Evolutionary conservation across 331 rosid genomes (phyloP), one percentile per base, ranked within the genome.

Genomic region (Pyracantha coccinea): DNA sequence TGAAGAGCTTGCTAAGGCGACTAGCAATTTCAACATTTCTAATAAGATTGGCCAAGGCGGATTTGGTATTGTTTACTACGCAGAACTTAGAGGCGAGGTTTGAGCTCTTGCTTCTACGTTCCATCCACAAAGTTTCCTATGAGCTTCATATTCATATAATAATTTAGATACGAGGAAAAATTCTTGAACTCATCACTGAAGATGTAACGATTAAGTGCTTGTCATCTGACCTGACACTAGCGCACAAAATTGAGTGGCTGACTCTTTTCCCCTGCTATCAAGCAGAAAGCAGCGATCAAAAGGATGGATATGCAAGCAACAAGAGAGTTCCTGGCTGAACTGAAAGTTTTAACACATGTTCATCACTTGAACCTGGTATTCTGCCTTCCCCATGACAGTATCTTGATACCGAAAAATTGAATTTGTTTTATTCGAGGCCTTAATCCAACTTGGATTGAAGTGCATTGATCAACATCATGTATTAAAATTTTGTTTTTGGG

Each of bases 1-100:
- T 38, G 92, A 91, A 74, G 98, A 94, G 73, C 95, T 94, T 65
- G 94, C 95, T 21, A 76, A 74, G 53, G 95, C 98, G 16, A 88
- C 98, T 25, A 53, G 87, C 72, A 72, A 85, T 83, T 94, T 94
- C n/a, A 86, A 81, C 75, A 20, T 85, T 86, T 89, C 86, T 54
- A 83, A 85, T 61, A 94, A 86, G 79, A 90, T 94, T 59, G 98
- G 98, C 75, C 89, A 91, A 82, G 98, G 98, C 38, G 98, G 98
- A 66, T 94, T 94, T 73, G 98, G 98, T 25, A 33, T 92, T 52
- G 98, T 94, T 68, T 94, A 88, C 75, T 90, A 86, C 77, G 98
- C 97, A n/a, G 93, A 92, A 78, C 82, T 92, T 67, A 85, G 93
- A 84, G 97, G 97, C 69, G 96, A 92, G 97, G 97, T 92, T 78